Conservation (phyloP, 371 early-diverging fungal species). For the Mortierella sp. region DNA sequence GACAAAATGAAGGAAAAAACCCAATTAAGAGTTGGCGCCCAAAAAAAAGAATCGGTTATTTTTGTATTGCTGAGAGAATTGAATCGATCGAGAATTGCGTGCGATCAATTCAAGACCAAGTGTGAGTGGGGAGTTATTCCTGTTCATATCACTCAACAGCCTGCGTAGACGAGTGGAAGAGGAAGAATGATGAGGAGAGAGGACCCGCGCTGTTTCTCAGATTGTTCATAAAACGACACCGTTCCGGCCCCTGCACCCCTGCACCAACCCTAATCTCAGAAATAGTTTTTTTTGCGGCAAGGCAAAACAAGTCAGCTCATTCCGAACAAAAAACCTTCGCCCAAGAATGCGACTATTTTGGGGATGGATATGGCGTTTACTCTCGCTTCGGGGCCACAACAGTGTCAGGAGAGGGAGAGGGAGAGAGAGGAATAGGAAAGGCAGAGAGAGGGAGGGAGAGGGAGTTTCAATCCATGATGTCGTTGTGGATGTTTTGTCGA, state of each 20-base stretch:
- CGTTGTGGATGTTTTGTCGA: background rate
- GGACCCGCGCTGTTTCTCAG: conserved; percentile 23
- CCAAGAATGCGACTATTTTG: background rate
- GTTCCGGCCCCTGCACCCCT: conserved; percentile 25
- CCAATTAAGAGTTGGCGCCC: too few relatives aligned
- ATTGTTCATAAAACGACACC: background rate
- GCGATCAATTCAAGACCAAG: too few relatives aligned
- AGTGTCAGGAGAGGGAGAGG: background rate
- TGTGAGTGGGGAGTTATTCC: background rate
- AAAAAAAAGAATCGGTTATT: too few relatives aligned
- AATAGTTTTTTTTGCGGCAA: conserved; percentile 21
- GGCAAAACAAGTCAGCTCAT: background rate
- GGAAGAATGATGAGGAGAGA: too few relatives aligned
- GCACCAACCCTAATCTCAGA: conserved; percentile 37
- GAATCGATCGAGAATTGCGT: too few relatives aligned
- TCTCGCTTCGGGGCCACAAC: background rate
- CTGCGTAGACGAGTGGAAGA: background rate
- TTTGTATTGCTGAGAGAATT: too few relatives aligned
- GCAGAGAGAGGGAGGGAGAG: background rate
- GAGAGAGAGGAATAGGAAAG: background rate
- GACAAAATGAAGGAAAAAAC: too few relatives aligned
- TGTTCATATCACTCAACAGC: background rate
- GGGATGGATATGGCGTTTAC: background rate
- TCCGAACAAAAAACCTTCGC: background rate
- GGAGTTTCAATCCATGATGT: background rate